phyloP scores from a whole-genome alignment of 192 early-diverging fungal genomes.

The Entomortierella chlamydospora region DNA sequence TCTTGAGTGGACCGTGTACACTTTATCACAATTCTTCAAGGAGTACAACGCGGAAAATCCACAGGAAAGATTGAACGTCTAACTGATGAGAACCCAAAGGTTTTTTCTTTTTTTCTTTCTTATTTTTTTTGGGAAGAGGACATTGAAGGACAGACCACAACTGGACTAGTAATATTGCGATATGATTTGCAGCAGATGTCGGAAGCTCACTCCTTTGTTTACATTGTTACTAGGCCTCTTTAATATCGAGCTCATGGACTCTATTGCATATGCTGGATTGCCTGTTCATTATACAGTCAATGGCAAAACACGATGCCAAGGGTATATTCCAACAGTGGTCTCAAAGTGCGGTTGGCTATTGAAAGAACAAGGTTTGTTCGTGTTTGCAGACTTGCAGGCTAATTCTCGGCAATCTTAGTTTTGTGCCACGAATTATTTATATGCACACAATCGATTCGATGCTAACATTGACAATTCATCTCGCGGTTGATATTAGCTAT shows the following conservation, averaged over 20 bases:
- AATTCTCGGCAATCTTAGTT: too few relatives aligned
- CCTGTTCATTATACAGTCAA: conserved; percentile 52
- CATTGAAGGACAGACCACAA: too few relatives aligned
- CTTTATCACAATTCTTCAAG: background rate
- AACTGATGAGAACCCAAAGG: too few relatives aligned
- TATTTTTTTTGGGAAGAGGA: too few relatives aligned
- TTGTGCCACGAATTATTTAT: too few relatives aligned
- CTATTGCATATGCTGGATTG: conserved; percentile 55
- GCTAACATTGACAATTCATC: background rate
- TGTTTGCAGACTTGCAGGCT: background rate
- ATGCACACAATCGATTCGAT: background rate
- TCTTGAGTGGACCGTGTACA: background rate
- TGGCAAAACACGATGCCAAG: conserved; percentile 38
- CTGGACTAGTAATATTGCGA: too few relatives aligned
- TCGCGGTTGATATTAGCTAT: conserved; percentile 39
- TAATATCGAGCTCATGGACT: conserved; percentile 52
- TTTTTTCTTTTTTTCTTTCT: too few relatives aligned
- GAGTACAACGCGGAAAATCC: too few relatives aligned
- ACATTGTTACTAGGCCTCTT: conserved; percentile 36
- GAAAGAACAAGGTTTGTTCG: conserved; percentile 54
- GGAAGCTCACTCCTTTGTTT: too few relatives aligned
- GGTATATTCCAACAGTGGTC: conserved; percentile 59
- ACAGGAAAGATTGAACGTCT: too few relatives aligned
- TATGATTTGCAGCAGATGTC: too few relatives aligned
- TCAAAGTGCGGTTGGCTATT: conserved; percentile 56